Percentiles rank a stretch among this genome's conserved stretches.
phyloP scores from a whole-genome alignment of 169 alveolate species.

The Eimeria brunetti region DNA sequence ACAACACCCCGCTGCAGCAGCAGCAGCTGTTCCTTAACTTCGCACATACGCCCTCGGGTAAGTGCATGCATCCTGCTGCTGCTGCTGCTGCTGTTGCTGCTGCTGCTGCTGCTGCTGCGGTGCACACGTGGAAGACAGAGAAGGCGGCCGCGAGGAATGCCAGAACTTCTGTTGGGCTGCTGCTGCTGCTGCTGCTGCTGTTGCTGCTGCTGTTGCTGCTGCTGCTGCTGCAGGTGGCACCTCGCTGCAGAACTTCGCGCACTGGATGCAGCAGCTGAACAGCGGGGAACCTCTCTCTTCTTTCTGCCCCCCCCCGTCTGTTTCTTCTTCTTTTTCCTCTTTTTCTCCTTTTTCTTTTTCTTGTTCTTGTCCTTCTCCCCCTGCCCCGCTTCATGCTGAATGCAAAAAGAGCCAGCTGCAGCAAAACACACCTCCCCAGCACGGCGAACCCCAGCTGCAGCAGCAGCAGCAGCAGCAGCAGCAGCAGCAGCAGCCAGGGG shows the following conservation, averaged over 20 bases:
- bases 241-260: constrained; percentile 40
- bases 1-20: constrained; percentile 65
- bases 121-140: not conserved
- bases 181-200: not conserved
- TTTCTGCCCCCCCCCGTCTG: not conserved
- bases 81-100: constrained; percentile 25
- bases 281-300: constrained; percentile 44
- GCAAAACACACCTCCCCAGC: not conserved
- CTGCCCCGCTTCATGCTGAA: not conserved
- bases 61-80: not conserved
- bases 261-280: constrained; percentile 69
- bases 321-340: not conserved
- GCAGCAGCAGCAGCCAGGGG: constrained; percentile 37
- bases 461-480: constrained; percentile 8
- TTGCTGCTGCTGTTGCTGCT: constrained; percentile 27
- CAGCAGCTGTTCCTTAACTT: constrained; percentile 72
- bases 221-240: constrained; percentile 64
- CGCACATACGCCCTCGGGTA: constrained; percentile 72
- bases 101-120: constrained; percentile 6
- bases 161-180: not conserved
- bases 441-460: constrained; percentile 7
- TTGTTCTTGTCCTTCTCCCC: too few species aligned
- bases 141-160: not conserved
- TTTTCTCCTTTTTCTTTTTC: too few species aligned
- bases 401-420: not conserved